A percentile compares a stretch with the other conserved stretches of the same genome.
phyloP scores from a whole-genome alignment of 1,284 basidiomycete species.

The Pseudozyma tsukubaensis region DNA sequence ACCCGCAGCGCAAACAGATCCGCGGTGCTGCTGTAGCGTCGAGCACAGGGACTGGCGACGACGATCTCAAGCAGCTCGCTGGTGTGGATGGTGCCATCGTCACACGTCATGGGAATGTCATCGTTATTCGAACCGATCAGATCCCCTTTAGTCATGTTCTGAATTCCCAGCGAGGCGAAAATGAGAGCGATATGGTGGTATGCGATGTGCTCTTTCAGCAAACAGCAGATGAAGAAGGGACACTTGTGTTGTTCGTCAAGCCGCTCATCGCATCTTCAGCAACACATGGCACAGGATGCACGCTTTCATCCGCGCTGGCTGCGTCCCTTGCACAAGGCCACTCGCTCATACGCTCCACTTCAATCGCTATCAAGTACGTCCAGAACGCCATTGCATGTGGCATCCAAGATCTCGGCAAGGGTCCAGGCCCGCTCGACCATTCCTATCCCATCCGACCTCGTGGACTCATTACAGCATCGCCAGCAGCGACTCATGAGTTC shows the following conservation, averaged over 20 bases:
- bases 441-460: constrained; percentile 74
- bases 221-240: constrained; percentile 63
- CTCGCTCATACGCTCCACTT: constrained; percentile 75
- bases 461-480: constrained; percentile 20
- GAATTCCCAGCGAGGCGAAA: neutral
- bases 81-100: constrained; percentile 33
- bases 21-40: neutral
- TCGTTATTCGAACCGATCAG: constrained; percentile 40
- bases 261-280: constrained; percentile 43
- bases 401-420: constrained; percentile 76
- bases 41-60: neutral
- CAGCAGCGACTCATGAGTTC: constrained; percentile 40
- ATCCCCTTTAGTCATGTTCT: constrained; percentile 42
- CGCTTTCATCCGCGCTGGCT: constrained; percentile 84
- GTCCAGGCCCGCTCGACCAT: constrained; percentile 89
- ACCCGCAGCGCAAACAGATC: constrained; percentile 18
- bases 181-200: constrained; percentile 69
- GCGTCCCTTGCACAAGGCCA: constrained; percentile 75
- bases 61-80: constrained; percentile 25
- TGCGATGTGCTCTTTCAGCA: constrained; percentile 79
- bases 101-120: constrained; percentile 25
- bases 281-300: constrained; percentile 93
- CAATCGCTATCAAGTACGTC: constrained; percentile 78
- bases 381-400: constrained; percentile 82
- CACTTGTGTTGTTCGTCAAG: constrained; percentile 57